phyloP scores from a whole-genome alignment of 2,329 filamentous ascomycete genomes.

The Colletotrichum lindemuthianum region DNA sequence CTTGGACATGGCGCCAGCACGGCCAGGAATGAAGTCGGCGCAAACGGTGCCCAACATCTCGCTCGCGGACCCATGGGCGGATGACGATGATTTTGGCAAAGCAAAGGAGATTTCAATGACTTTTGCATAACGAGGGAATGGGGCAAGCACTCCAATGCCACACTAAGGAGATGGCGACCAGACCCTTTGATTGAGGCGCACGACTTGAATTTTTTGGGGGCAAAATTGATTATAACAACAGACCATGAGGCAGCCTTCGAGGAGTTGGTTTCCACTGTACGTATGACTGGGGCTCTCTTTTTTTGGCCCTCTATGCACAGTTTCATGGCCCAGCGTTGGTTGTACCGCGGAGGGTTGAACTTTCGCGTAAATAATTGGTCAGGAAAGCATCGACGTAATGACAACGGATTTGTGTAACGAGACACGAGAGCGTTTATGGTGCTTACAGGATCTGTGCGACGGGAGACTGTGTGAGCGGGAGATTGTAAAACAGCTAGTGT shows the following conservation, averaged over 20 bases:
- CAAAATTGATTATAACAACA: too few species aligned
- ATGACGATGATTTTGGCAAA: constrained; percentile 75
- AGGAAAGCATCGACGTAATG: constrained; percentile 15
- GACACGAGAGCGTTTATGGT: too few species aligned
- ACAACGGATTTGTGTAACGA: not conserved
- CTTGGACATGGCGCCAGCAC: constrained; percentile 42
- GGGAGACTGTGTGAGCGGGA: too few species aligned
- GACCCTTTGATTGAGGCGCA: constrained; percentile 3
- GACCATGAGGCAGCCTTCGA: not conserved
- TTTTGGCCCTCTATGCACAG: too few species aligned
- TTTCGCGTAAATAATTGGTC: constrained; percentile 25
- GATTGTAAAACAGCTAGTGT: too few species aligned
- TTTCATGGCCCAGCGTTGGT: constrained; percentile 9
- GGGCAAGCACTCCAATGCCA: not conserved
- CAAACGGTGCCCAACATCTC: constrained; percentile 62
- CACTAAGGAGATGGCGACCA: not conserved
- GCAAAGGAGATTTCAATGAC: constrained; percentile 84
- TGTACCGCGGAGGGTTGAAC: constrained; percentile 6
- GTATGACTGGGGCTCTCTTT: constrained; percentile 5
- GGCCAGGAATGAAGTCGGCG: constrained; percentile 55
- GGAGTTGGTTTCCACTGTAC: constrained; percentile 9
- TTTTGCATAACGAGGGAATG: constrained; percentile 67
- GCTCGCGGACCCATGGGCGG: constrained; percentile 75
- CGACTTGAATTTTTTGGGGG: not conserved
- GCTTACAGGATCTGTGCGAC: too few species aligned